Evolutionary conservation across 164 flowering plant species (phyloP), one percentile per base, ranked within the genome.

Genomic region (Cinnamomum micranthum): DNA sequence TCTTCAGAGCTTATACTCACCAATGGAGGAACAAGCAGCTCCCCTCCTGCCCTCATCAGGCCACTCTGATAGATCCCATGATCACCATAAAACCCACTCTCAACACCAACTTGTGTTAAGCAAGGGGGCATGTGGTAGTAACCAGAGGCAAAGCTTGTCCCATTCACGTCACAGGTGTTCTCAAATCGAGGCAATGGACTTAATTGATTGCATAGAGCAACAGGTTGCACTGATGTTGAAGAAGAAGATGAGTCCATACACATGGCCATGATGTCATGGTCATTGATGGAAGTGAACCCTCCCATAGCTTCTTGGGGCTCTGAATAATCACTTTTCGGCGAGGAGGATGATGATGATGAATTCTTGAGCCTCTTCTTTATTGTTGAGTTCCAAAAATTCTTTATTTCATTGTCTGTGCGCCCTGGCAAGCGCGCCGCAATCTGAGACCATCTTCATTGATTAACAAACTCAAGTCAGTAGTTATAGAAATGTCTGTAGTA

Each of bases 361-460:
- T 73, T 84, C 77, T 82, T 89, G 74, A 87, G 68, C 77, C 91
- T 87, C 68, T 87, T 91, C 86, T 91, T 91, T 62, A 90, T 77
- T 17, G 96, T 86, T 1, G 96, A 91, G 70, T 91, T 91, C 96
- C 96, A 91, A 52, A 88, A 91, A 51, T 91, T 91, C 87, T 91
- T 90, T 35, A 91, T 91, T 73, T 91, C 96, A 69, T 91, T 91
- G 81, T 91, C 96, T 0, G 97, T 91, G 14, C 97, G 73, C 35
- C 97, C 97, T 3, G 97, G 97, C 68, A 91, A 80, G 20, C 91
- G 88, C 7, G 92, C 88, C 0, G 97, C 97, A 19, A 90, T 91
- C 73, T 88, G 97, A 58, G 97, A 90, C 97, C 97, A 91, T 80
- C 97, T 91, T 82, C 60, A 81, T 78, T 60, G 24, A 50, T 50